Evolutionary conservation across 441 rosid genomes (phyloP), one percentile per base, ranked within the genome.

Genomic region (Populus hybrid): DNA sequence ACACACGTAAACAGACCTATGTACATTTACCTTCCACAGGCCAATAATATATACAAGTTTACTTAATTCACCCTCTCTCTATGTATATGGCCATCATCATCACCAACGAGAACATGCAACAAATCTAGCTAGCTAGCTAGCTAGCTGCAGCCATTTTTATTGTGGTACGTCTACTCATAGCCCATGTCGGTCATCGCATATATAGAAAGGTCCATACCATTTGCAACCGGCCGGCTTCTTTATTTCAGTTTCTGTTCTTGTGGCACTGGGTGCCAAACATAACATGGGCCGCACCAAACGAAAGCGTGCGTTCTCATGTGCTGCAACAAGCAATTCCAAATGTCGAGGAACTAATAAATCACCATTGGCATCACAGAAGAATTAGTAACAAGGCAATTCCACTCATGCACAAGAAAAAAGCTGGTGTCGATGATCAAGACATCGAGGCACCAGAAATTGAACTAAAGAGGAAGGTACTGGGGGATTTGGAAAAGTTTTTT

Each of bases 401-500:
- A 10, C 35, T 70, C 61, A 35, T 70, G 24, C 14, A 8, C 32
- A 68, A 78, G 9, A 79, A 63, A 38, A 57, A 11, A 46, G 18
- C 16, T 46, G 57, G 20, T 12, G 57, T 1, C 5, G 73, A 64
- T 0, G 81, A 46, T 10, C 38, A 30, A 28, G 80, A 21, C 23
- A 46, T 28, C 1, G 79, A 71, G 26, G 74, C 23, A 12, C 53
- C 53, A 12, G 75, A 35, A 32, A 18, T 6, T 50, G 80, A 42
- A 70, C 24, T 40, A 67, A 73, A 18, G 76, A 16, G 3, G 77
- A 46, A 4, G 32, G 32, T 3, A 69, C 21, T 35, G 80, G 74
- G 18, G 82, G 77, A 32, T 81, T 73, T 77, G 91, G 89, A 75
- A 88, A 90, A 72, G 87, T 30, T 30, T 30, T 30, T 30, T 3